Percentiles rank a stretch among this genome's conserved stretches.
Conservation (phyloP, 306 rosid species). For the Amphicarpaea edgeworthii region DNA sequence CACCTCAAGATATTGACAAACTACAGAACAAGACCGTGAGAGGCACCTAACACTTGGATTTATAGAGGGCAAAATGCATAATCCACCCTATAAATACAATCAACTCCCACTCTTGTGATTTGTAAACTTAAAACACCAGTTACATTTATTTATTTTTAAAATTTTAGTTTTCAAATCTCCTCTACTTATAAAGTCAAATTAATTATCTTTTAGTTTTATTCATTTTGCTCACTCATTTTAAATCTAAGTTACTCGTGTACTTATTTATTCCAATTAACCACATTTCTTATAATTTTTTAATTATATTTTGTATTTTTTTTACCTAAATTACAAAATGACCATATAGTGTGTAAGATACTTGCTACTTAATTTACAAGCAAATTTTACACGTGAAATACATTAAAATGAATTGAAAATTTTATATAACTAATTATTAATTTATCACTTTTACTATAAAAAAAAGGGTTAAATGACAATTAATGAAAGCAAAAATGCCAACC, state of each 20-base stretch:
- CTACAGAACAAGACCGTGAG: too few species aligned
- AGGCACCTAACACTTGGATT: too few species aligned
- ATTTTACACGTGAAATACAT: neutral
- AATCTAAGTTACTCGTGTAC: neutral
- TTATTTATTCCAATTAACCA: neutral
- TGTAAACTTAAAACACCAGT: neutral
- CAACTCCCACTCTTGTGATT: too few species aligned
- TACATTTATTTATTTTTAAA: neutral
- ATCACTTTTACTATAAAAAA: neutral
- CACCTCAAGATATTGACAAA: too few species aligned
- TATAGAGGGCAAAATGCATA: too few species aligned
- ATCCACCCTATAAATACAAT: too few species aligned
- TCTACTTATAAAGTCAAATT: neutral
- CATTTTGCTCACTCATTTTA: neutral
- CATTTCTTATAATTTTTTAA: neutral
- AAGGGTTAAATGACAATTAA: neutral
- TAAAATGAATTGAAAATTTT: neutral
- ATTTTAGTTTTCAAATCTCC: neutral
- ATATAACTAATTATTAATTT: neutral
- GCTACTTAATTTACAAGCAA: neutral
- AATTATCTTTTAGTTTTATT: neutral
- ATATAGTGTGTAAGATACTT: neutral
- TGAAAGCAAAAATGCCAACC: constrained; percentile 3
- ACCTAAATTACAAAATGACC: neutral
- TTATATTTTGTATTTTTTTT: neutral